A percentile compares a stretch with the other conserved stretches of the same genome.
phyloP scores from a whole-genome alignment of 805 yeast species.

The Wickerhamiella occidentalis region DNA sequence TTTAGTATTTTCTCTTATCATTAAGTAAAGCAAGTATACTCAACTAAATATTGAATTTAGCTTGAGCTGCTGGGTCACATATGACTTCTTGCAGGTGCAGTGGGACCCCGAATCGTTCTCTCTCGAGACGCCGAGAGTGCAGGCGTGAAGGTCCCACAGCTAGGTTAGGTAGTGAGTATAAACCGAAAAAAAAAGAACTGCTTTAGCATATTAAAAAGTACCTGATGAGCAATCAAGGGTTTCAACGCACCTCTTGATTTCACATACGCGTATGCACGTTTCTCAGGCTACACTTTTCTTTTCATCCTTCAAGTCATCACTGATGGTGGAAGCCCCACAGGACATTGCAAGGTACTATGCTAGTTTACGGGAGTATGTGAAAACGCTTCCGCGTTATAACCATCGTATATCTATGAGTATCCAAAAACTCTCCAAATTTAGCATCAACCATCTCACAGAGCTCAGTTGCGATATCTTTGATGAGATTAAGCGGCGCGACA shows the following conservation, averaged over 20 bases:
- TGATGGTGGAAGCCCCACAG: conserved; percentile 11
- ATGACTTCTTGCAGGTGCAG: too few relatives aligned
- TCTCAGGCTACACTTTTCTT: neutral
- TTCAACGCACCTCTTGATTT: neutral
- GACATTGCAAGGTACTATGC: conserved; percentile 9
- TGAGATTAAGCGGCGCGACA: conserved; percentile 68
- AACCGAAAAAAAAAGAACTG: neutral
- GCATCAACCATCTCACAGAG: conserved; percentile 64
- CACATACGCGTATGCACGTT: conserved; percentile 2
- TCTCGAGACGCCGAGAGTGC: neutral
- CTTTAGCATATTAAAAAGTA: too few relatives aligned
- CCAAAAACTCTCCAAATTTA: conserved; percentile 50
- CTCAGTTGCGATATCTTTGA: conserved; percentile 90
- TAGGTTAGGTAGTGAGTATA: neutral
- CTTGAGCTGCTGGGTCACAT: too few relatives aligned
- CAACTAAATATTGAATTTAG: too few relatives aligned
- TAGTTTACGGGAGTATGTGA: conserved; percentile 6
- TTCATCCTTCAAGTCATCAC: conserved; percentile 3
- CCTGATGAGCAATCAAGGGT: neutral
- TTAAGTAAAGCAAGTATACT: too few relatives aligned
- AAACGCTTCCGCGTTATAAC: conserved; percentile 11
- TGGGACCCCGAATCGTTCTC: too few relatives aligned
- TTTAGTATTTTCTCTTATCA: neutral
- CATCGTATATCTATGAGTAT: conserved; percentile 28
- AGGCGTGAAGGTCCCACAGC: neutral